A percentile compares a stretch with the other conserved stretches of the same genome.
Conservation (phyloP, 2,329 filamentous ascomycete species). For the Arthroderma sp. region DNA sequence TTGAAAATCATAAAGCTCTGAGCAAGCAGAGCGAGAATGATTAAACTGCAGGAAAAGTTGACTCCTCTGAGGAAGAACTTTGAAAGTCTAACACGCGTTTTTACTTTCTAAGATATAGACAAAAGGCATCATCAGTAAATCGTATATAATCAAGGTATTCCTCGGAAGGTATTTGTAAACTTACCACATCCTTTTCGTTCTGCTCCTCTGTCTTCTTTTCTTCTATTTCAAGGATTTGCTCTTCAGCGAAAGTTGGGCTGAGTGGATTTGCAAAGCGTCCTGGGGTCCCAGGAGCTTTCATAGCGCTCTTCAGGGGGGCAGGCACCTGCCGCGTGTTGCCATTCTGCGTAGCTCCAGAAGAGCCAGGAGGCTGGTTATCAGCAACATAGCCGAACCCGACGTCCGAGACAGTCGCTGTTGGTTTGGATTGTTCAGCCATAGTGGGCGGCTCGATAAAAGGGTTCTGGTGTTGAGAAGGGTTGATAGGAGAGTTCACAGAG, state of each 20-base stretch:
- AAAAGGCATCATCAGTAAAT: conserved; percentile 14
- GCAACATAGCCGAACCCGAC: conserved; percentile 86
- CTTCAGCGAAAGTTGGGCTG: conserved; percentile 84
- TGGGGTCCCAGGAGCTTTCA: conserved; percentile 75
- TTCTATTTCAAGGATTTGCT: conserved; percentile 72
- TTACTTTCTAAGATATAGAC: conserved; percentile 60
- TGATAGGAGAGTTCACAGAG: conserved; percentile 46
- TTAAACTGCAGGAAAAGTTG: conserved; percentile 93
- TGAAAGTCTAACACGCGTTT: conserved; percentile 77
- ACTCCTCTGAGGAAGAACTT: conserved; percentile 91
- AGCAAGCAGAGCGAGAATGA: conserved; percentile 80
- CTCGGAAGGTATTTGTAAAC: conserved; percentile 23
- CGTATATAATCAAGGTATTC: not conserved
- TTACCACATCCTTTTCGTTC: conserved; percentile 75
- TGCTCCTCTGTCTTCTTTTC: conserved; percentile 72
- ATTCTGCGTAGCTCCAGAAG: conserved; percentile 33
- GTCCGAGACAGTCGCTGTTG: conserved; percentile 57
- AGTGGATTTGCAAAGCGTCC: conserved; percentile 64
- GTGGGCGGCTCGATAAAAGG: conserved; percentile 40
- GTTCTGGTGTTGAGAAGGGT: conserved; percentile 23
- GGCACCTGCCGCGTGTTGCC: conserved; percentile 44
- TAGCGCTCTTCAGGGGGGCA: conserved; percentile 75
- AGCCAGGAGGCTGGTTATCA: conserved; percentile 39
- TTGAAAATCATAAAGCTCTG: conserved; percentile 90
- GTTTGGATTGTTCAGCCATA: conserved; percentile 39